Conservation (phyloP, 2,329 filamentous ascomycete species). For the Ophioceras dolichostomum region DNA sequence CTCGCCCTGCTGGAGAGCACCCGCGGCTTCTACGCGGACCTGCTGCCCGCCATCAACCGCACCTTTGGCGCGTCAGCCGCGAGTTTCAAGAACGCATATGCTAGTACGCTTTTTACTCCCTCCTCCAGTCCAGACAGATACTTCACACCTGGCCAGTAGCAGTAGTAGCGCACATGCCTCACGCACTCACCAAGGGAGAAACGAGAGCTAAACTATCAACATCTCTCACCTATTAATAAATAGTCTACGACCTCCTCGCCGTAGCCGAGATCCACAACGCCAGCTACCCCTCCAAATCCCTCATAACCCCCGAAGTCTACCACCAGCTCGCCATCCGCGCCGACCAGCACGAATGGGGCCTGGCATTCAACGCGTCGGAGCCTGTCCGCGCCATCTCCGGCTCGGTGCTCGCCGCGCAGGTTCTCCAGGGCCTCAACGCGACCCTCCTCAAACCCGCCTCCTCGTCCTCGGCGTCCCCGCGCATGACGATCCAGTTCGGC, state of each 20-base stretch:
- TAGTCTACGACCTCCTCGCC: slow-evolving; percentile 48
- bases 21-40: slow-evolving; percentile 43
- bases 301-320: slow-evolving; percentile 48
- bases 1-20: slow-evolving; percentile 31
- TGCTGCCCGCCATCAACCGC: slow-evolving; percentile 42
- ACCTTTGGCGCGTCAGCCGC: slow-evolving; percentile 33
- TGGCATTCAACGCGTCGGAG: slow-evolving; percentile 71
- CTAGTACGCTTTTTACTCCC: slow-evolving; percentile 31
- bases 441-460: slow-evolving; percentile 24
- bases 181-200: too few relatives aligned
- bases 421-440: slow-evolving; percentile 38
- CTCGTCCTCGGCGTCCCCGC: slow-evolving; percentile 19
- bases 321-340: slow-evolving; percentile 60
- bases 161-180: too few relatives aligned
- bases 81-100: slow-evolving; percentile 47
- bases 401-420: slow-evolving; percentile 41
- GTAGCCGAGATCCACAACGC: slow-evolving; percentile 48
- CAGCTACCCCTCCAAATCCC: slow-evolving; percentile 41
- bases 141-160: background rate
- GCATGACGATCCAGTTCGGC: slow-evolving; percentile 43
- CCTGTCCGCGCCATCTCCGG: slow-evolving; percentile 46
- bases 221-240: too few relatives aligned
- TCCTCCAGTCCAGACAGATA: background rate
- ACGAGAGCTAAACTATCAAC: too few relatives aligned
- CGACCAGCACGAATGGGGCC: slow-evolving; percentile 67